Base-by-base conservation (phyloP, 2,329 filamentous ascomycete species). In the Colletotrichum scovillei region DNA sequence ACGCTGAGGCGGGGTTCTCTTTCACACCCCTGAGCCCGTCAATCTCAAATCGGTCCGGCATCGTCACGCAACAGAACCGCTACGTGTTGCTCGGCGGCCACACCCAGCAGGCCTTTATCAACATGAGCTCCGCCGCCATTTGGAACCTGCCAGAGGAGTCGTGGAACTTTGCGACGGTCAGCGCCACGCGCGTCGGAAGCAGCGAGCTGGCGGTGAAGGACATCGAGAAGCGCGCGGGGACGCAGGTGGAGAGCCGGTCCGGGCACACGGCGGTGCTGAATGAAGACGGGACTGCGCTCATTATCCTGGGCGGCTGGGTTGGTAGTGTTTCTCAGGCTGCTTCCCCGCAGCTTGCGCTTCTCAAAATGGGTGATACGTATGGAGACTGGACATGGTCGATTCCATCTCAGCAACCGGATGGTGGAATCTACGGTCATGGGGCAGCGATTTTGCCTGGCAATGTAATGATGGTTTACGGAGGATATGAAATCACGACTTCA, bases 271-370 rank as follows among this genome's bases (percentile, higher is more conserved):
- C 96, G 1, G 89, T 98, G 1, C 84, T 98, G 5, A 94, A 91
- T 32, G 89, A 93, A 65, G 95, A 97, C 78, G 95, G 95, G 0
- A 89, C 86, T 30, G 91, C 89, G n/a, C 86, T 98, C 9, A 85
- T 98, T 53, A 85, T 99, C 1, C 87, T 95, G 73, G 97, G 97
- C 24, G 97, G 97, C 1, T 99, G 97, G 97, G 95, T 98, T 5
- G 96, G 95, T 4, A 92, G 97, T 78, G 87, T 93, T 0, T 88
- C 85, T 9, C 93, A 91, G 38, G 89, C 95, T 1, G 97, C 97
- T 0, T 86, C 92, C 35, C 97, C 97, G 1, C 95, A 98, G 79
- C 86, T 98, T 30, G 93, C 91, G 0, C 83, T 98, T 3, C 85
- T 98, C 3, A 86, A 94, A 71, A 86, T 98, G 70, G 94, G 92